Conservation (phyloP, 495 filamentous ascomycete genomes). For the Aspergillus sclerotioniger region DNA sequence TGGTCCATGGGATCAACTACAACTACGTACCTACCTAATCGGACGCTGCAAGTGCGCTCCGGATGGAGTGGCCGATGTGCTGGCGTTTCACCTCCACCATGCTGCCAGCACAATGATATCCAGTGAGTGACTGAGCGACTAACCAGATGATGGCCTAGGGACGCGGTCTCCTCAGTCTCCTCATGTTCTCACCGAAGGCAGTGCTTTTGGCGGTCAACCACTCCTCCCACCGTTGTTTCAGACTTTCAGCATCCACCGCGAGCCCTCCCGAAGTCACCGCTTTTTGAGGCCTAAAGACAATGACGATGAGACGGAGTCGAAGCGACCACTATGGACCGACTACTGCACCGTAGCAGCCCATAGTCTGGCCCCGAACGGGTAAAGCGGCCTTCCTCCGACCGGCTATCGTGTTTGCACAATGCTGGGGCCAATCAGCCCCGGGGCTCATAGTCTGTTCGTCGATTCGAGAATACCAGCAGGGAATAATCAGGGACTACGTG, state of each 20-base stretch:
- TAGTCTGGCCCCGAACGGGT: background rate
- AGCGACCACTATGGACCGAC: background rate
- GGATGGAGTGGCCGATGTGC: background rate
- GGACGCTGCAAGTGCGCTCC: background rate
- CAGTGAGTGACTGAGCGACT: background rate
- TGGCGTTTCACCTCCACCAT: slow-evolving; percentile 4
- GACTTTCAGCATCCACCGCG: slow-evolving; percentile 5
- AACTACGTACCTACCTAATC: background rate
- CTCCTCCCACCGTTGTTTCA: slow-evolving; percentile 5
- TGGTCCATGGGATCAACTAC: background rate
- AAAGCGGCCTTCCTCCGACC: background rate
- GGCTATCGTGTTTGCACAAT: background rate
- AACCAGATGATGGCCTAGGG: background rate
- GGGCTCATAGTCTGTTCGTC: background rate
- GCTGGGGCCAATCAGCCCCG: background rate
- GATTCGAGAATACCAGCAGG: background rate
- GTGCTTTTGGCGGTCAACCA: slow-evolving; percentile 2
- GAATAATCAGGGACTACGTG: slow-evolving; percentile 1
- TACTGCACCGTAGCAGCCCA: background rate
- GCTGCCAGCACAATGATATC: background rate
- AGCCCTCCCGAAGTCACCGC: slow-evolving; percentile 9
- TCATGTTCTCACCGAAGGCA: background rate
- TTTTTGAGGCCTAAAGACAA: slow-evolving; percentile 1
- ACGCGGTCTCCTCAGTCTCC: background rate
- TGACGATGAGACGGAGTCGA: background rate